Conservation (phyloP, 345 rosid species). For the Brassica cretica region DNA sequence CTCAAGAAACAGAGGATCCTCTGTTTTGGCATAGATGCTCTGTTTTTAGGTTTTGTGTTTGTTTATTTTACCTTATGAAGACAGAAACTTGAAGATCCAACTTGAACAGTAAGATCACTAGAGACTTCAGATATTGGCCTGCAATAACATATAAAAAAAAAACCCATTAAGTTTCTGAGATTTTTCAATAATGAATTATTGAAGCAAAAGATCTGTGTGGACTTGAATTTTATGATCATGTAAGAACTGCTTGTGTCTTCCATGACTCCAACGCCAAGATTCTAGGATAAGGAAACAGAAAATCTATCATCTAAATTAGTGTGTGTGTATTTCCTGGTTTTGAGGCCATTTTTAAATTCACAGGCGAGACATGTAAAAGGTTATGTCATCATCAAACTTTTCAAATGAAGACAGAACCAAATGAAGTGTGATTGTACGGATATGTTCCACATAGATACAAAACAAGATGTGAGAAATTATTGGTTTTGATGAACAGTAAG, state of each 20-base stretch:
- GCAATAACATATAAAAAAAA: slow-evolving; percentile 39
- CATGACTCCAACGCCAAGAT: slow-evolving; percentile 34
- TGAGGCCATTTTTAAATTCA: slow-evolving; percentile 24
- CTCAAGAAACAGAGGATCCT: slow-evolving; percentile 23
- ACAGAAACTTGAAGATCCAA: slow-evolving; percentile 80
- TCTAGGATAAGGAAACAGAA: slow-evolving; percentile 25
- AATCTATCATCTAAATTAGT: slow-evolving; percentile 1
- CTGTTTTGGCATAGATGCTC: slow-evolving; percentile 3
- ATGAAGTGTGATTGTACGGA: slow-evolving; percentile 35
- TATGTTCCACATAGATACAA: slow-evolving; percentile 37
- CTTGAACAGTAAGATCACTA: slow-evolving; percentile 84
- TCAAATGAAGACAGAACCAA: slow-evolving; percentile 35
- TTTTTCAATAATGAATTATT: slow-evolving; percentile 16
- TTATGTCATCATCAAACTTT: slow-evolving; percentile 27
- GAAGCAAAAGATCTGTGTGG: slow-evolving; percentile 23
- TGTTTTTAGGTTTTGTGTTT: slow-evolving; percentile 17
- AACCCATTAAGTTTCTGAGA: background rate
- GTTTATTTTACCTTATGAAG: slow-evolving; percentile 76
- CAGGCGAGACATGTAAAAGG: slow-evolving; percentile 7
- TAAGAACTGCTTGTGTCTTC: slow-evolving; percentile 41
- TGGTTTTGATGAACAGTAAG: slow-evolving; percentile 31
- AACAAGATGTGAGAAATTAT: slow-evolving; percentile 10
- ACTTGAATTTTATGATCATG: slow-evolving; percentile 47
- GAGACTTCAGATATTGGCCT: slow-evolving; percentile 98
- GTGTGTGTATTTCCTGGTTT: slow-evolving; percentile 7